Evolutionary conservation across 495 filamentous ascomycete species (phyloP).

Genomic region (Xeromyces bisporus): DNA sequence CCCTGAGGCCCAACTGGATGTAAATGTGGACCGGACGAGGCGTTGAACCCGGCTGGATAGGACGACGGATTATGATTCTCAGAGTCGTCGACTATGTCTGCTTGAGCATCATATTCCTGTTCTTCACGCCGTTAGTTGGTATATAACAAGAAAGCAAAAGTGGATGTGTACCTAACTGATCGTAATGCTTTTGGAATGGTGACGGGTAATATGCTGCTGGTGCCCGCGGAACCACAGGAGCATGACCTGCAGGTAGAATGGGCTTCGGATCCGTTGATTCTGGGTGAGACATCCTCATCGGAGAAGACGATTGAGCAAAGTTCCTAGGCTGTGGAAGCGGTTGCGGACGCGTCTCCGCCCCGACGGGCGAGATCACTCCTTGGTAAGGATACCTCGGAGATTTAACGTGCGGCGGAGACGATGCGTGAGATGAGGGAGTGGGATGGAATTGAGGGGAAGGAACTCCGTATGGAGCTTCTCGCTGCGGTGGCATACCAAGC

Average conservation of each 20-base stretch:
- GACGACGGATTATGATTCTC: conserved; percentile 52
- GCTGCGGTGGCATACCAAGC: conserved; percentile 35
- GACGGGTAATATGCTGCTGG: conserved; percentile 59
- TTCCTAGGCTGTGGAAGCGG: conserved; percentile 26
- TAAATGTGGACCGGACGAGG: too few relatives aligned
- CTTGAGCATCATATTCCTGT: conserved; percentile 96
- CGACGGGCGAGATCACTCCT: conserved; percentile 50
- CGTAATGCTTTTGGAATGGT: conserved; percentile 83
- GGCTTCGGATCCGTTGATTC: conserved; percentile 23
- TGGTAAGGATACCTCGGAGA: conserved; percentile 56
- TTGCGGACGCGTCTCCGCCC: conserved; percentile 43
- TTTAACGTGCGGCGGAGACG: conserved; percentile 55
- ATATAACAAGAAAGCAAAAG: conserved; percentile 12
- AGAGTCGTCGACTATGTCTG: conserved; percentile 80
- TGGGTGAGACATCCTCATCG: conserved; percentile 26
- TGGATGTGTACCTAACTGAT: conserved; percentile 91
- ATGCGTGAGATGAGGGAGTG: conserved; percentile 66
- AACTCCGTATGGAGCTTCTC: conserved; percentile 31
- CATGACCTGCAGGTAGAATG: conserved; percentile 9
- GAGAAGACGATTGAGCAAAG: conserved; percentile 23
- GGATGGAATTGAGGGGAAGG: conserved; percentile 50
- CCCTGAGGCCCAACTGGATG: conserved; percentile 25
- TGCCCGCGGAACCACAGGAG: conserved; percentile 16
- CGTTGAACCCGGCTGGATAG: conserved; percentile 42
- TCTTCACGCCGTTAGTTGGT: conserved; percentile 35